Base-by-base conservation (phyloP, 768 basidiomycete species). In the Lyophyllum decastes region DNA sequence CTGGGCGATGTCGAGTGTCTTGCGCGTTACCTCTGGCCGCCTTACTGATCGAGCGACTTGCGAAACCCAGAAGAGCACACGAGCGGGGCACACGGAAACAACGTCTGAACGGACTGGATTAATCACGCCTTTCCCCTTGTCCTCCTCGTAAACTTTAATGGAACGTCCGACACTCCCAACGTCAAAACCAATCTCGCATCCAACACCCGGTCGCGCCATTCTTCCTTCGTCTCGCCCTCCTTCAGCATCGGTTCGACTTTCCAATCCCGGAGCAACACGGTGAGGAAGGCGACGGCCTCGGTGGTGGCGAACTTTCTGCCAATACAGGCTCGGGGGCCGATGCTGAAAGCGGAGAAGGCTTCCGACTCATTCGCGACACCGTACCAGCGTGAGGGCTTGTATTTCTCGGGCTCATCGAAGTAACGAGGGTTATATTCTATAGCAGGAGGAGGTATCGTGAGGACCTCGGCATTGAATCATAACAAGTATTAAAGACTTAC, bases 221-320 rank as follows among this genome's bases (percentile, higher is more conserved):
- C 60, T 46, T 70, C 71, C 52, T 65, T 64, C 46, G 73, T 81
- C 69, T 78, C 77, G 17, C 71, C 72, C 0, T 57, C 38, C 14
- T 68, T 58, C 17, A 83, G 65, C 17, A 76, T 49, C 0, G 82
- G 81, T 51, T 80, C 75, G 12, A 87, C 62, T 24, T 68, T 72
- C 79, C 79, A 86, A 43, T 85, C 84, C 17, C 81, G 73, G 25
- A 85, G 68, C 12, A 86, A 61, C 61, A 74, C 66, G 0, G 81
- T 75, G 22, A 86, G 73, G 72, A 85, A 82, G 52, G 75, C 77
- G 21, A 85, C 76, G 2, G 76, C 73, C 64, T 87, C 83, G 0
- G 72, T 75, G 2, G 73, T 72, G 1, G 85, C 80, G 60, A 87
- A 86, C 59, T 78, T 82, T 19, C 80, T 72, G 6, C 85, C 85